Evolutionary conservation across 1,284 basidiomycete genomes (phyloP).

Genomic region (Pseudozyma hubeiensis): DNA sequence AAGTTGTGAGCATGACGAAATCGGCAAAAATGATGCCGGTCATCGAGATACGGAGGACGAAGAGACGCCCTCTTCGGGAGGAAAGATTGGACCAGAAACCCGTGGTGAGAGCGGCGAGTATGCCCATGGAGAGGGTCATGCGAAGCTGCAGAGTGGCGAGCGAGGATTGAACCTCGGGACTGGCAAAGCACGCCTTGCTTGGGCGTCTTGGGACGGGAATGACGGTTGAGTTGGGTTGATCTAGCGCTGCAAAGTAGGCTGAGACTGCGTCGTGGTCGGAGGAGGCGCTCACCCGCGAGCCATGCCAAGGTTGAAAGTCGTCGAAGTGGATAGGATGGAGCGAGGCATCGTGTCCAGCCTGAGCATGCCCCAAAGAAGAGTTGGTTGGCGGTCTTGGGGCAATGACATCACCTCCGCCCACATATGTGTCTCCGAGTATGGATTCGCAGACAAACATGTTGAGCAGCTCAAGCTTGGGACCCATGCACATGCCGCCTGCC

Average conservation of each 20-base stretch:
- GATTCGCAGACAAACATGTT: slow-evolving; percentile 63
- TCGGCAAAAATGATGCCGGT: slow-evolving; percentile 81
- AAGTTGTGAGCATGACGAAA: slow-evolving; percentile 64
- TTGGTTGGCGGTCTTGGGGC: slow-evolving; percentile 17
- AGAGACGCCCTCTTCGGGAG: slow-evolving; percentile 81
- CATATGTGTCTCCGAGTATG: slow-evolving; percentile 39
- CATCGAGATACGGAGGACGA: slow-evolving; percentile 78
- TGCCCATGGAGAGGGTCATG: slow-evolving; percentile 82
- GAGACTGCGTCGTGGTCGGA: slow-evolving; percentile 16
- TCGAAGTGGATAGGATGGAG: slow-evolving; percentile 2
- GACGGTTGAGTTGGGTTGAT: slow-evolving; percentile 32
- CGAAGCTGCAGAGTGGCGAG: slow-evolving; percentile 55
- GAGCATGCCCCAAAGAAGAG: background rate
- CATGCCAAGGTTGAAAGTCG: slow-evolving; percentile 31
- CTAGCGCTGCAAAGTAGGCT: slow-evolving; percentile 22
- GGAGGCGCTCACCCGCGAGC: background rate
- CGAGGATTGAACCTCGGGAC: slow-evolving; percentile 50
- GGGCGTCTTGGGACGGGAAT: slow-evolving; percentile 34
- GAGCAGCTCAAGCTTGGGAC: slow-evolving; percentile 61
- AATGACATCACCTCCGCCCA: slow-evolving; percentile 28
- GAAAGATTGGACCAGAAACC: slow-evolving; percentile 88
- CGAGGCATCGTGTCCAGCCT: background rate
- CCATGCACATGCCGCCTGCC: slow-evolving; percentile 59
- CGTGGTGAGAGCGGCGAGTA: slow-evolving; percentile 83
- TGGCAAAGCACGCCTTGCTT: slow-evolving; percentile 46